Base-by-base conservation (phyloP, 257 asterid species). In the Jacaranda mimosifolia region DNA sequence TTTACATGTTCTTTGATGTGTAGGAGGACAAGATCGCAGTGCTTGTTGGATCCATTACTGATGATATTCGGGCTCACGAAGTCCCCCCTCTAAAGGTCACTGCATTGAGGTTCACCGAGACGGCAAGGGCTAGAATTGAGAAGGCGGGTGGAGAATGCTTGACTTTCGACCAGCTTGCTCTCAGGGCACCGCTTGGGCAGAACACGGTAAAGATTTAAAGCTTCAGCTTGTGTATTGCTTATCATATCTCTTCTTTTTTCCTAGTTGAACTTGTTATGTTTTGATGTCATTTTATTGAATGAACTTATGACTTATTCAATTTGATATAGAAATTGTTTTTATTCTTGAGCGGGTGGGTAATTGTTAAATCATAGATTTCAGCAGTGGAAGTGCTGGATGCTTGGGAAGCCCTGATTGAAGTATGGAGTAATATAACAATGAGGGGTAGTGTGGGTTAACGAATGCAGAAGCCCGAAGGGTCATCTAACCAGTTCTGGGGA, bases 101-200 rank as follows among this genome's bases (percentile, higher is more conserved):
- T 6, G 99, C 98, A 2, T 81, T 94, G 79, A 90, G 94, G 74
- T 92, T 91, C 87, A 94, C 99, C 0, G 95, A 92, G 86, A 89
- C 88, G 0, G 98, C 98, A 0, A 89, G 99, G 75, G 98, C 99
- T 72, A 87, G 99, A 77, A 90, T 94, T 63, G 99, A 91, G 92
- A 94, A 92, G 87, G 97, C 97, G 0, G 97, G 99, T 19, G 99
- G 97, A 3, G 98, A 94, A 83, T 94, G 99, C 35, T 60, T 94
- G 81, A 92, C 99, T 0, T 94, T 94, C 32, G 99, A 94, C 69
- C 97, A 92, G 92, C 91, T 94, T 8, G 99, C 99, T 72, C 97
- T 94, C 12, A 88, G 87, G 68, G 98, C 98, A 15, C 99, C 99
- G 0, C 98, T 94, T 62, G 98, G 99, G 9, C 98, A 94, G 86